Evolutionary conservation across 257 asterid species (phyloP).

Genomic region (Gentiana straminea): DNA sequence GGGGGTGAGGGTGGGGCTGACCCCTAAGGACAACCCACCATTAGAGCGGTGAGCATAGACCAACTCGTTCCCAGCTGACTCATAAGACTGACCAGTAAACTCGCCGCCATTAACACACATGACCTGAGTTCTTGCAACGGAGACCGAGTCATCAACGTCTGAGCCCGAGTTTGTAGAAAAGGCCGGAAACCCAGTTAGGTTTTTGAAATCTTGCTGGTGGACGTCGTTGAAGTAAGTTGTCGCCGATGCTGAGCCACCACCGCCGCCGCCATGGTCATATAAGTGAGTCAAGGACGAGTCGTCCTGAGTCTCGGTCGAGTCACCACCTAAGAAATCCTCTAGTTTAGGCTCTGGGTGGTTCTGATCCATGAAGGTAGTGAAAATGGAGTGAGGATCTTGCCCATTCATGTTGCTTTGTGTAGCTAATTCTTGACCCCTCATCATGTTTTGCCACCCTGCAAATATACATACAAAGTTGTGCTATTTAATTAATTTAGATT

Average conservation of each 20-base stretch:
- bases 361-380: constrained; percentile 43
- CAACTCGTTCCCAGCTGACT: constrained; percentile 51
- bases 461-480: background rate
- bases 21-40: constrained; percentile 41
- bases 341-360: constrained; percentile 58
- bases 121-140: constrained; percentile 47
- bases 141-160: constrained; percentile 70
- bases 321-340: constrained; percentile 82
- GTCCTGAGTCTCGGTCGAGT: constrained; percentile 44
- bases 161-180: constrained; percentile 75
- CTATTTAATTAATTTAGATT: background rate
- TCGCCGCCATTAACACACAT: constrained; percentile 15
- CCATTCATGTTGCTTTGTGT: constrained; percentile 12
- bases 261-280: constrained; percentile 44
- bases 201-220: constrained; percentile 46
- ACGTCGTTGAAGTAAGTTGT: constrained; percentile 25
- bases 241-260: constrained; percentile 10
- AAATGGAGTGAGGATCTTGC: constrained; percentile 14
- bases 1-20: background rate
- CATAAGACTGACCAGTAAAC: constrained; percentile 26
- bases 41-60: constrained; percentile 31
- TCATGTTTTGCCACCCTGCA: constrained; percentile 50
- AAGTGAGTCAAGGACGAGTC: constrained; percentile 72
- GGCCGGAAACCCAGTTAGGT: constrained; percentile 49
- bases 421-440: constrained; percentile 20